Percentiles rank a stretch among this genome's conserved stretches.
Evolutionary conservation across 2,329 filamentous ascomycete genomes (phyloP).

Genomic region (Setomelanomma holmii): DNA sequence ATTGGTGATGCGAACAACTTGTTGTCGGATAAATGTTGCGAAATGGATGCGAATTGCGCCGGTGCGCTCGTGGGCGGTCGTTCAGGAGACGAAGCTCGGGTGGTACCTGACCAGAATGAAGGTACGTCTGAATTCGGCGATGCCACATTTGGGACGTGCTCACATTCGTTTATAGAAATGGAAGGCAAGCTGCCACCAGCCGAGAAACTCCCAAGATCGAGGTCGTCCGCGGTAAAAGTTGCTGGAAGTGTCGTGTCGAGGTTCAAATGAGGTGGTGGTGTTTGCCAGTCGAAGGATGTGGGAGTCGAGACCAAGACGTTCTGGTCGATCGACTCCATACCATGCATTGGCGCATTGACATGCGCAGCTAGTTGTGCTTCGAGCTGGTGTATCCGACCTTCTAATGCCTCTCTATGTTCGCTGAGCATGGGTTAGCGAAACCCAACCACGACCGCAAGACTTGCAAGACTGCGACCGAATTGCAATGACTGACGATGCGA

Average conservation of each 20-base stretch:
- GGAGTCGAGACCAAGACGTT: constrained; percentile 34
- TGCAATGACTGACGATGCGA: constrained; percentile 42
- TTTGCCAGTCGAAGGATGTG: constrained; percentile 41
- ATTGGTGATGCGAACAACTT: constrained; percentile 32
- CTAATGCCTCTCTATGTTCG: constrained; percentile 46
- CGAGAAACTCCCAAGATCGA: constrained; percentile 34
- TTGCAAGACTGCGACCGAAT: not conserved
- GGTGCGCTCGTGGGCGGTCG: constrained; percentile 38
- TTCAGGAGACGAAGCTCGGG: constrained; percentile 45
- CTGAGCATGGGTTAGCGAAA: constrained; percentile 25
- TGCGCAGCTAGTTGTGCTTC: constrained; percentile 46
- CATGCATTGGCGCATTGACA: constrained; percentile 45
- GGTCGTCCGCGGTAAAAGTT: constrained; percentile 30
- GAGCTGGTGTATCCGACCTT: constrained; percentile 47
- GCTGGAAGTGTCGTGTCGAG: constrained; percentile 37
- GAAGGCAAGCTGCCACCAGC: constrained; percentile 38
- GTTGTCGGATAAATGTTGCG: constrained; percentile 21
- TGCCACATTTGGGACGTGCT: constrained; percentile 37
- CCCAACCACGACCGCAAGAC: not conserved
- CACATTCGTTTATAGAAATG: constrained; percentile 48
- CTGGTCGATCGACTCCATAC: constrained; percentile 43
- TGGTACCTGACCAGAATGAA: constrained; percentile 48
- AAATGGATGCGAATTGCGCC: constrained; percentile 23
- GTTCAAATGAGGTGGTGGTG: constrained; percentile 30
- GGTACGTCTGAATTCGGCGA: constrained; percentile 45